phyloP scores from a whole-genome alignment of 2,329 filamentous ascomycete genomes.

The Pseudogymnoascus sp. region DNA sequence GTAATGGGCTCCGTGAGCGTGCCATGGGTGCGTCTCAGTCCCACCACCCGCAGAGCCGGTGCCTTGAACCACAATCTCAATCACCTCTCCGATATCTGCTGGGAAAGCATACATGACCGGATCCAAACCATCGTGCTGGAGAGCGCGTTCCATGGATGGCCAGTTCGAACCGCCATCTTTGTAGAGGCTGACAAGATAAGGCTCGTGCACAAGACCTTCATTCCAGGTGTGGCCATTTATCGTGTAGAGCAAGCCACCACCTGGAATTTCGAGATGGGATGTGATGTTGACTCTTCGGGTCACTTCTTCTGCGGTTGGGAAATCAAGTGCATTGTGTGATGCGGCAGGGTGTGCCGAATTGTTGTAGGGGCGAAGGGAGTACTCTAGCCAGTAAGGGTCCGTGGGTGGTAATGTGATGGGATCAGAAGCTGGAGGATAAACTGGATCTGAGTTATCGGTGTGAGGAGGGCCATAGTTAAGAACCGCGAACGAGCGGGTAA shows the following conservation, averaged over 20 bases:
- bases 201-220: constrained; percentile 26
- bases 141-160: constrained; percentile 35
- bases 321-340: constrained; percentile 13
- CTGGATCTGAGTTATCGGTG: not conserved
- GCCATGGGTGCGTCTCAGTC: constrained; percentile 35
- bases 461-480: constrained; percentile 29
- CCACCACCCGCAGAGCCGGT: constrained; percentile 29
- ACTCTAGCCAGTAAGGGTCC: constrained; percentile 26
- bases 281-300: constrained; percentile 31
- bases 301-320: constrained; percentile 28
- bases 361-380: constrained; percentile 25
- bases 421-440: constrained; percentile 17
- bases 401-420: constrained; percentile 21
- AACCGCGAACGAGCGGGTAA: constrained; percentile 34
- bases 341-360: not conserved
- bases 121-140: constrained; percentile 35
- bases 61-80: constrained; percentile 38
- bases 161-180: constrained; percentile 27
- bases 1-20: constrained; percentile 10
- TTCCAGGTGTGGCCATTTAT: constrained; percentile 30
- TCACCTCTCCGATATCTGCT: constrained; percentile 37
- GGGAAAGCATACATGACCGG: constrained; percentile 33
- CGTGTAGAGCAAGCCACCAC: constrained; percentile 16
- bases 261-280: constrained; percentile 13
- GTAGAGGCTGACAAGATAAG: constrained; percentile 40